A percentile compares a stretch with the other conserved stretches of the same genome.
These are phyloP conservation scores for Luffa aegyptiaca DNA, from an alignment of 306 rosid species.

Conservation along the genomic window DNA sequence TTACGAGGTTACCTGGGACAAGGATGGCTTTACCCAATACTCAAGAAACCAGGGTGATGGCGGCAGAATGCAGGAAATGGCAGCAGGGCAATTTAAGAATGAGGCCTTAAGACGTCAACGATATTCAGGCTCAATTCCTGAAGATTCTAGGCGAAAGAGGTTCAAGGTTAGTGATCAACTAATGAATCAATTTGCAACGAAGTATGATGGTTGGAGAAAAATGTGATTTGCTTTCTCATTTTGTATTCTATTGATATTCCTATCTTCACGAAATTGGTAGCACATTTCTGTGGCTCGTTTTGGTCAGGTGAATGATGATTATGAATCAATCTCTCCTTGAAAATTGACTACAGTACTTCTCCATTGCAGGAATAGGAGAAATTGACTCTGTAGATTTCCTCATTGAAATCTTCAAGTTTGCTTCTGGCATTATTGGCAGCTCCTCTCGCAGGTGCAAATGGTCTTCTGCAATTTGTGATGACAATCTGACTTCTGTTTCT, in stretches of 20 bases:
- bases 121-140: slow-evolving; percentile 45
- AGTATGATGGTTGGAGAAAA: neutral
- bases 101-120: slow-evolving; percentile 63
- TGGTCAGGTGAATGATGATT: neutral
- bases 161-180: slow-evolving; percentile 50
- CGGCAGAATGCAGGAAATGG: slow-evolving; percentile 16
- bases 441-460: neutral
- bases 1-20: slow-evolving; percentile 82
- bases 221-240: neutral
- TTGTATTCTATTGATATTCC: neutral
- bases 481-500: neutral
- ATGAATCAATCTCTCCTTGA: neutral
- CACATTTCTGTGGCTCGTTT: neutral
- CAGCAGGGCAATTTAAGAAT: slow-evolving; percentile 38
- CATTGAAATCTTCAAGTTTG: neutral
- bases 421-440: neutral
- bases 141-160: slow-evolving; percentile 55
- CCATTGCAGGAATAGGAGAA: neutral
- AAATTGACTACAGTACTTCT: neutral
- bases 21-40: slow-evolving; percentile 45
- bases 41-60: slow-evolving; percentile 37
- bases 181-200: neutral
- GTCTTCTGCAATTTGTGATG: neutral
- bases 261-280: neutral
- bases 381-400: neutral